Evolutionary conservation across 306 rosid species (phyloP), one percentile per base, ranked within the genome.

Genomic region (Cucumis cinereus): DNA sequence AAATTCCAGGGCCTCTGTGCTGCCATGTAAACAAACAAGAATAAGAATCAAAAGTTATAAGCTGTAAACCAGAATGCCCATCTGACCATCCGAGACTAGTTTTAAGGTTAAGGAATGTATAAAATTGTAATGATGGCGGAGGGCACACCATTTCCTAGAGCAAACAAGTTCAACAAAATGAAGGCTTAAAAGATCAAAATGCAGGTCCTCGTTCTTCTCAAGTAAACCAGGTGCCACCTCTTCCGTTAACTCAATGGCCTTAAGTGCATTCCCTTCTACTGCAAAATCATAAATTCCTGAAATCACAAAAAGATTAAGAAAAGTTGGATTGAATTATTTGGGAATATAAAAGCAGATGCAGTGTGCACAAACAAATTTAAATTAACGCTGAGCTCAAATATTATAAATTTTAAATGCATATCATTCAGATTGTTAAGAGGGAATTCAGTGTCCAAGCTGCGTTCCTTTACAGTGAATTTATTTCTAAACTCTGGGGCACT

Each of bases 1-100:
- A 88, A 93, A 93, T 73, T 88, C 96, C 95, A 93, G 84, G 77
- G 96, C 98, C 79, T 89, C 95, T 85, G 98, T 83, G 96, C 98
- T 93, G 98, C 87, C 90, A 92, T 82, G 83, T 52, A 87, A 87
- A 83, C 35, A 77, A 78, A 77, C 75, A 77, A 64, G 61, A 76
- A 81, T 55, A 79, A 78, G 15, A 28, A 66, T 36, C 8, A 69
- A 23, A 45, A 22, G 11, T 67, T n/a, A 67, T 36, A 6, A 13
- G n/a, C 73, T 6, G 30, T 66, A 11, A 40, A 11, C 40, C 4
- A 1, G 2, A 40, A 20, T 2, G 35, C 10, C n/a, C 53, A 4
- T 0, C 53, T 13, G 33, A 22, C 6, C 35, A 67, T 67, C 53
- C 10, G 35, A 52, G 11, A 66, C 19, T 40, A 41, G n/a, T 20